These are phyloP conservation scores for Boletus rubroflammeus DNA, from an alignment of 768 basidiomycete species.

Conservation along the genomic window DNA sequence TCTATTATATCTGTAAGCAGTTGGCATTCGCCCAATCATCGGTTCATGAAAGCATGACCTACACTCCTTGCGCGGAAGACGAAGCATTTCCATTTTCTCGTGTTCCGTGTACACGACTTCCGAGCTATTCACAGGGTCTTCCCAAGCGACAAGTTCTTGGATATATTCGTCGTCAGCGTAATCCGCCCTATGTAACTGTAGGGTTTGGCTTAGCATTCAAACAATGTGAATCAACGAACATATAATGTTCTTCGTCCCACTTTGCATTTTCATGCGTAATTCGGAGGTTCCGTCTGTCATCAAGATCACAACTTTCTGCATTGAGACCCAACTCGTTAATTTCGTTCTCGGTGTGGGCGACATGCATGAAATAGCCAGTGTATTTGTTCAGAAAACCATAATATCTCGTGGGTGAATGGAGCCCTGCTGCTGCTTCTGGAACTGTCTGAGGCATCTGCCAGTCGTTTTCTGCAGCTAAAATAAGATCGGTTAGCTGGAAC, in stretches of 20 bases:
- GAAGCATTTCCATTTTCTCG: slow-evolving; percentile 65
- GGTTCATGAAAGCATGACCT: slow-evolving; percentile 12
- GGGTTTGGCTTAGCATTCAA: neutral
- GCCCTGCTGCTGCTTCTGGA: slow-evolving; percentile 37
- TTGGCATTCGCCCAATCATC: neutral
- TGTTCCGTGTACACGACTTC: slow-evolving; percentile 61
- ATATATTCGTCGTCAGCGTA: slow-evolving; percentile 76
- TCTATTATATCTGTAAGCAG: slow-evolving; percentile 56
- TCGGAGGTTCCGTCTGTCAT: slow-evolving; percentile 53
- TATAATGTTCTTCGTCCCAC: slow-evolving; percentile 83
- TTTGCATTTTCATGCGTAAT: slow-evolving; percentile 66
- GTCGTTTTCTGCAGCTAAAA: slow-evolving; percentile 67
- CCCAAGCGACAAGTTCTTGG: slow-evolving; percentile 64
- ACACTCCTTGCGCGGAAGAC: slow-evolving; percentile 53
- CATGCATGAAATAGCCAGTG: slow-evolving; percentile 72
- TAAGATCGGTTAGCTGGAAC: slow-evolving; percentile 1
- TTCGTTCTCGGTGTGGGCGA: slow-evolving; percentile 73
- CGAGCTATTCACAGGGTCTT: slow-evolving; percentile 46
- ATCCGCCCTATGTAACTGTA: slow-evolving; percentile 58
- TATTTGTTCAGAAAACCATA: slow-evolving; percentile 81
- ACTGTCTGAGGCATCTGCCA: slow-evolving; percentile 74
- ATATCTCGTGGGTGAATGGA: slow-evolving; percentile 41
- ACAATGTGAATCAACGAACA: slow-evolving; percentile 44
- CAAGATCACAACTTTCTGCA: slow-evolving; percentile 51
- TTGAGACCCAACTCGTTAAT: slow-evolving; percentile 72